Evolutionary conservation across 176 grass and related monocot genomes (phyloP).

Genomic region (Paspalum vaginatum): DNA sequence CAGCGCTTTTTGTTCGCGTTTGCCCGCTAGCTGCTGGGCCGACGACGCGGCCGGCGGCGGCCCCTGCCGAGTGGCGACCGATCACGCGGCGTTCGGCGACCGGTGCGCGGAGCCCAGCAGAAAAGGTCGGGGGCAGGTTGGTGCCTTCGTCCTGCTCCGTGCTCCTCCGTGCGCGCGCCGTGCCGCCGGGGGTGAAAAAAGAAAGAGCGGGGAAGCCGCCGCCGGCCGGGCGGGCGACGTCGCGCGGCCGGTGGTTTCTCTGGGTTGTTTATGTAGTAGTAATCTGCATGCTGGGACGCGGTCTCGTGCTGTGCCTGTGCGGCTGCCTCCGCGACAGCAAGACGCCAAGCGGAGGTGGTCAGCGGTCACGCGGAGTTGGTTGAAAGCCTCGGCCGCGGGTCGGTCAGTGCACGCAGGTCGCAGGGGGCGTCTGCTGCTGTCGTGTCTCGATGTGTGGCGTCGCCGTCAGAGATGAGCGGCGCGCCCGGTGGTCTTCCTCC

Average conservation of each 20-base stretch:
- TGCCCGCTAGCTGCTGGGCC: neutral
- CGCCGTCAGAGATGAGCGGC: too few relatives aligned
- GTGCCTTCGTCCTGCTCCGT: too few relatives aligned
- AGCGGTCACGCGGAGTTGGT: neutral
- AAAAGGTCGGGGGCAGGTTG: neutral
- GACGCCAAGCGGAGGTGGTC: slow-evolving; percentile 23
- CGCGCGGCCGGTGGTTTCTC: neutral
- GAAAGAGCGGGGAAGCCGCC: neutral
- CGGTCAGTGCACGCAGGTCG: too few relatives aligned
- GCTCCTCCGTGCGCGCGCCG: too few relatives aligned
- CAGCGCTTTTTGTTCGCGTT: neutral
- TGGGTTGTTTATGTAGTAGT: neutral
- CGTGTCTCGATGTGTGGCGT: too few relatives aligned
- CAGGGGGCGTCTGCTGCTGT: too few relatives aligned
- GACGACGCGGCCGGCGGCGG: neutral
- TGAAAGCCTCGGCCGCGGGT: too few relatives aligned
- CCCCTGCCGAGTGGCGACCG: neutral
- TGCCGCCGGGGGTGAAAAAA: too few relatives aligned
- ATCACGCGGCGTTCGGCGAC: neutral
- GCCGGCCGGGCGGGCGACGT: neutral
- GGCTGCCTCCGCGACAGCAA: slow-evolving; percentile 27
- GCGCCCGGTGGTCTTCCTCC: too few relatives aligned
- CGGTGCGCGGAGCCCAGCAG: neutral
- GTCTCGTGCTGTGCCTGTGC: neutral
- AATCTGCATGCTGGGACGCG: neutral